Base-by-base conservation (phyloP, 176 grass and related monocot genomes). In the Echinochloa phyllopogon region DNA sequence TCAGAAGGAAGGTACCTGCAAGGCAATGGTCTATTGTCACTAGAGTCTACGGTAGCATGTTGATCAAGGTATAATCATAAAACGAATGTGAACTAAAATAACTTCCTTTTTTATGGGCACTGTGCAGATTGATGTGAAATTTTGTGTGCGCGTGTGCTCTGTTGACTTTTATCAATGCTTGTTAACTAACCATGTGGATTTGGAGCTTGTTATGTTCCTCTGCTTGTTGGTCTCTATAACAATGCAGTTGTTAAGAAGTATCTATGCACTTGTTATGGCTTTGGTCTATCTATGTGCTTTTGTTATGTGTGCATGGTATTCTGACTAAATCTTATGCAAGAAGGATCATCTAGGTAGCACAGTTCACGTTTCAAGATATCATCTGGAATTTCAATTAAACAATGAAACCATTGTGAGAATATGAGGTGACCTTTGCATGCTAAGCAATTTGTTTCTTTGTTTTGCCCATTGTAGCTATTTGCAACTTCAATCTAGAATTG, bases 1-100 rank as follows among this genome's bases (percentile, higher is more conserved):
- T 76, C 83, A 47, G 86, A 84, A 48, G 88, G 90, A 80, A 90
- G 51, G 62, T 88, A 92, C 88, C 90, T 95, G 86, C 48, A 58
- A 69, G 48, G 37, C 23, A 23, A 21, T 78, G 25, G 8, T 56
- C 53, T 74, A 20, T 69, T 91, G 38, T 29, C n/a, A 73, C 27
- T 14, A n/a, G 50, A 49, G 42, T 23, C 20, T 70, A 70, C 12
- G 41, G 68, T 69, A 69, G 21, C 20, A 69, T 69, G 39, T 48
- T 15, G 42, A 24, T 47, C 14, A 27, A 44, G 68, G 68, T 45
- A 33, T 63, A 27, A 13, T n/a, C n/a, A 57, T 33, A 33, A 63
- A 63, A 63, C 33, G 10, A 63, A 23, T 61, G 9, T 69, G 65
- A 42, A 11, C 40, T 27, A 39, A 20, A 38, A 82, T 56, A 55